phyloP scores from a whole-genome alignment of 768 basidiomycete species.

The Boletus sp. region DNA sequence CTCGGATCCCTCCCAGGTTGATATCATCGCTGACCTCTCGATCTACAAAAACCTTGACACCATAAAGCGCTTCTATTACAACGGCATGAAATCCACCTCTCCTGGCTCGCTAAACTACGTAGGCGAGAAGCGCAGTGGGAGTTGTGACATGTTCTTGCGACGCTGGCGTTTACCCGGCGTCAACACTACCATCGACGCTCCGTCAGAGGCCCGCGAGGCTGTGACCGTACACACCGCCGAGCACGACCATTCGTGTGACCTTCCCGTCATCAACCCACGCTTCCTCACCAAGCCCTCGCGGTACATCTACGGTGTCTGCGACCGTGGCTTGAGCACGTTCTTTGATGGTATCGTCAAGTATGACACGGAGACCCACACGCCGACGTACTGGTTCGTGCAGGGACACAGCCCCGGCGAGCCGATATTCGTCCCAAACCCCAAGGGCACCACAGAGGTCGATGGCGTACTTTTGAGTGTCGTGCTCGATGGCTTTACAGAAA shows the following conservation, averaged over 20 bases:
- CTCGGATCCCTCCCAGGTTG: conserved; percentile 24
- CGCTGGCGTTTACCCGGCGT: conserved; percentile 32
- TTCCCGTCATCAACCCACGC: conserved; percentile 34
- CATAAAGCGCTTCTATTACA: conserved; percentile 32
- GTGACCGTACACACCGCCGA: conserved; percentile 21
- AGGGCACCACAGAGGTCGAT: conserved; percentile 31
- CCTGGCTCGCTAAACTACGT: conserved; percentile 24
- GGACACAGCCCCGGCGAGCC: conserved; percentile 36
- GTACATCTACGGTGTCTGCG: conserved; percentile 31
- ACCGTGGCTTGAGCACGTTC: conserved; percentile 31
- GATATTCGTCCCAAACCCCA: conserved; percentile 34
- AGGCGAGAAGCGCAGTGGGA: conserved; percentile 17
- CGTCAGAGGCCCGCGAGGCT: conserved; percentile 16
- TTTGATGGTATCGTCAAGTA: conserved; percentile 37
- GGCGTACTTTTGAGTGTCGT: conserved; percentile 38
- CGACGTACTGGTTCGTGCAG: conserved; percentile 26
- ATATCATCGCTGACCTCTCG: conserved; percentile 36
- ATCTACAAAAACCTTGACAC: conserved; percentile 33
- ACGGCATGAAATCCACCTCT: conserved; percentile 26
- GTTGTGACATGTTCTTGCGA: conserved; percentile 22
- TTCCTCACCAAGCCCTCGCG: conserved; percentile 31
- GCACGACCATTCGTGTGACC: conserved; percentile 32
- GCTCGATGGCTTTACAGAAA: conserved; percentile 29
- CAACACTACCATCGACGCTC: conserved; percentile 14
- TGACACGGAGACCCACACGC: conserved; percentile 24